phyloP scores from a whole-genome alignment of 208 protist species.

The Leishmania arabica region DNA sequence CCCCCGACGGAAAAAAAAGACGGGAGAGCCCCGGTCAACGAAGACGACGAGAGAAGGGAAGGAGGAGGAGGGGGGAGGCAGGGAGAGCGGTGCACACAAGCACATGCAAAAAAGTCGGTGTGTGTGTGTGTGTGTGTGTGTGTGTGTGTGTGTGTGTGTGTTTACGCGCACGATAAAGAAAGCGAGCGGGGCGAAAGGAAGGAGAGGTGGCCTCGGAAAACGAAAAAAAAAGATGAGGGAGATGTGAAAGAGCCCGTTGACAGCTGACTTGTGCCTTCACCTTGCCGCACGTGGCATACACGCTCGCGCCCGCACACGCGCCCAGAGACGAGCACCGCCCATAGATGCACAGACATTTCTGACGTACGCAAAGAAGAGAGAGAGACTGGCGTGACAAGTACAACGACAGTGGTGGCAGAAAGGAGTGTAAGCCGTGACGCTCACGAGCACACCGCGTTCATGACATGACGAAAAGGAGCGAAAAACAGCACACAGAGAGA shows the following conservation, averaged over 20 bases:
- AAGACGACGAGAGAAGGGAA: too few species aligned
- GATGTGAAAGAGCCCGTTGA: background rate
- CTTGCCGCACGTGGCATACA: background rate
- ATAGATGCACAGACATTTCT: background rate
- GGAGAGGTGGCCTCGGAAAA: background rate
- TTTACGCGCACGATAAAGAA: background rate
- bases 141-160: background rate
- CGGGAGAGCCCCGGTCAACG: background rate
- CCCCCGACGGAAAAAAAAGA: background rate
- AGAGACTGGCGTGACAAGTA: background rate
- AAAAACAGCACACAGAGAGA: background rate
- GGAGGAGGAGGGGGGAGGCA: too few species aligned
- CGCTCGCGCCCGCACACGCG: background rate
- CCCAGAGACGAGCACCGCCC: background rate
- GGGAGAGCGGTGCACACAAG: background rate
- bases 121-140: background rate
- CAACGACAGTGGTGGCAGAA: background rate
- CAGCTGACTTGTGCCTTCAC: background rate
- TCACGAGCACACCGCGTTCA: background rate
- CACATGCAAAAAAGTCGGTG: background rate
- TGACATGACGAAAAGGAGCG: background rate
- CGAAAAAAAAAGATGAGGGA: background rate
- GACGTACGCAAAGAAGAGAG: background rate
- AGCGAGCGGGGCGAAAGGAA: background rate
- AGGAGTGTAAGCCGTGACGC: background rate